These are phyloP conservation scores for Linum trigynum DNA, from an alignment of 345 rosid species.

Conservation along the genomic window DNA sequence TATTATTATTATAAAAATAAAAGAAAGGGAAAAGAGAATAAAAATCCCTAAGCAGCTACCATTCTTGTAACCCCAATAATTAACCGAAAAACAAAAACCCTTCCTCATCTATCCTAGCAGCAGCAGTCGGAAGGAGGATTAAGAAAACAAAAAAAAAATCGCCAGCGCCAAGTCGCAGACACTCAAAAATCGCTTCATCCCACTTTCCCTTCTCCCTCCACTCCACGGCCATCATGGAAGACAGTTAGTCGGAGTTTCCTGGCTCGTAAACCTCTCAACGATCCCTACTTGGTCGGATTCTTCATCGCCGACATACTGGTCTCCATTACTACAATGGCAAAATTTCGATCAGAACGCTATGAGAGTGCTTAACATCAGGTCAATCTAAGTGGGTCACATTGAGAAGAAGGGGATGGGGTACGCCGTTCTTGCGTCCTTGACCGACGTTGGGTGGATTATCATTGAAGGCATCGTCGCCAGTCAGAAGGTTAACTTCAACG, in stretches of 20 bases:
- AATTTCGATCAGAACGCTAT: constrained; percentile 60
- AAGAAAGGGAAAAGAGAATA: too few species aligned
- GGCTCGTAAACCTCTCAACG: constrained; percentile 16
- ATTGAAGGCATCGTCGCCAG: constrained; percentile 75
- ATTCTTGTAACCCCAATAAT: too few species aligned
- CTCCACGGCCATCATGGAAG: constrained; percentile 1
- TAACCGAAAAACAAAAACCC: too few species aligned
- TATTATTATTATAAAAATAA: too few species aligned
- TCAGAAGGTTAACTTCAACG: constrained; percentile 24
- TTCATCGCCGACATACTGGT: constrained; percentile 68
- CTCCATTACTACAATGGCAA: constrained; percentile 49
- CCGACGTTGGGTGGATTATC: constrained; percentile 31
- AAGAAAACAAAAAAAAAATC: too few species aligned
- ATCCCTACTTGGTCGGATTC: constrained; percentile 46
- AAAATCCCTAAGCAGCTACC: too few species aligned
- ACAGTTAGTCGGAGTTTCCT: constrained; percentile 19
- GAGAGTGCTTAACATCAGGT: constrained; percentile 55
- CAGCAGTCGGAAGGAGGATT: too few species aligned
- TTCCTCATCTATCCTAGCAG: too few species aligned
- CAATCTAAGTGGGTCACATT: constrained; percentile 67
- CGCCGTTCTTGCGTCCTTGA: constrained; percentile 59
- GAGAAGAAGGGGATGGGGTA: constrained; percentile 62
- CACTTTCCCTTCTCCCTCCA: not conserved
- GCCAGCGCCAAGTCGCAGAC: not conserved
- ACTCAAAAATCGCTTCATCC: not conserved